Percentiles rank a stretch among this genome's conserved stretches.
Evolutionary conservation across 2,329 filamentous ascomycete species (phyloP).

Genomic region (Cyphellophora europaea): DNA sequence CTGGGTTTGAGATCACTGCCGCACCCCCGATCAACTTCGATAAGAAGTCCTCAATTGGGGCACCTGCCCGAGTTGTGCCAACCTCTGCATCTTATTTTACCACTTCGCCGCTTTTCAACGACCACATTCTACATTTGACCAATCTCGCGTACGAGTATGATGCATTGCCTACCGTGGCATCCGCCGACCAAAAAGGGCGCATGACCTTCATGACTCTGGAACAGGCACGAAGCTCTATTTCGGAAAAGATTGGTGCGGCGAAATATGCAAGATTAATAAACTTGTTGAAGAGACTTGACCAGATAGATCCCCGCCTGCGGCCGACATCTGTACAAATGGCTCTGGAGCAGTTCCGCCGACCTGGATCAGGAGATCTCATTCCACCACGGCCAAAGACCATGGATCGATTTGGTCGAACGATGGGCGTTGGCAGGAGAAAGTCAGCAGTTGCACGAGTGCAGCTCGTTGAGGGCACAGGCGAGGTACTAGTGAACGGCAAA

Average conservation of each 20-base stretch:
- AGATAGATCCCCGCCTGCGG: constrained; percentile 70
- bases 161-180: constrained; percentile 61
- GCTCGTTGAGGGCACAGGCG: constrained; percentile 85
- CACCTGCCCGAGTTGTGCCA: constrained; percentile 66
- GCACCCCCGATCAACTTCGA: constrained; percentile 36
- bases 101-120: constrained; percentile 73
- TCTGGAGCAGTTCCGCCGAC: constrained; percentile 62
- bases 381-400: constrained; percentile 54
- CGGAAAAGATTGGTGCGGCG: constrained; percentile 63
- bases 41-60: constrained; percentile 10
- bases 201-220: constrained; percentile 72
- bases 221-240: constrained; percentile 63
- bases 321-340: constrained; percentile 59
- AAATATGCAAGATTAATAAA: constrained; percentile 71
- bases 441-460: constrained; percentile 74
- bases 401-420: constrained; percentile 67
- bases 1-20: constrained; percentile 21
- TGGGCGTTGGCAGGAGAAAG: constrained; percentile 80
- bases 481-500: constrained; percentile 84
- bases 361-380: constrained; percentile 62
- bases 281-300: constrained; percentile 70
- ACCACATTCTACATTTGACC: constrained; percentile 67
- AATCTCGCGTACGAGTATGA: constrained; percentile 62
- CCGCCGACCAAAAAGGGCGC: constrained; percentile 56
- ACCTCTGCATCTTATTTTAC: constrained; percentile 92